phyloP scores from a whole-genome alignment of 2,329 filamentous ascomycete species.

The Nemania sp. region DNA sequence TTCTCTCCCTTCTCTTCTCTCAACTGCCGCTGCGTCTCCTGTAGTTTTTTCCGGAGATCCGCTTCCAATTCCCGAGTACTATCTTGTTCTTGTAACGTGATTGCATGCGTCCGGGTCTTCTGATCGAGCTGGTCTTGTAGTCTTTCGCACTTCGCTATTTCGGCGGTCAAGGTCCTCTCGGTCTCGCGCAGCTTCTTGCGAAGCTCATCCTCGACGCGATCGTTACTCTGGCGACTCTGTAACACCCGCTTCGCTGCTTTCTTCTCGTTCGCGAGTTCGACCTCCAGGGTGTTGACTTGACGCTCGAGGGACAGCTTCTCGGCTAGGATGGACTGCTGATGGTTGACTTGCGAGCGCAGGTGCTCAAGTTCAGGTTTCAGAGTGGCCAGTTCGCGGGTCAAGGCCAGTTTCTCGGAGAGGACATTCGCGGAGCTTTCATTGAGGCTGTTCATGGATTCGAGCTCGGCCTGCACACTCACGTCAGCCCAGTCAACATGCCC shows the following conservation, averaged over 20 bases:
- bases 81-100: slow-evolving; percentile 40
- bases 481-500: slow-evolving; percentile 25
- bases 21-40: slow-evolving; percentile 38
- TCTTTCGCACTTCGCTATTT: slow-evolving; percentile 40
- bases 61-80: slow-evolving; percentile 40
- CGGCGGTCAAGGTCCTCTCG: slow-evolving; percentile 40
- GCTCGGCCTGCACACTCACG: slow-evolving; percentile 61
- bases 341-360: slow-evolving; percentile 56
- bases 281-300: slow-evolving; percentile 75
- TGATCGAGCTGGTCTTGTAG: slow-evolving; percentile 42
- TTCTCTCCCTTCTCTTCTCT: slow-evolving; percentile 40
- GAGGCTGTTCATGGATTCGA: slow-evolving; percentile 68
- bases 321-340: slow-evolving; percentile 70
- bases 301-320: slow-evolving; percentile 82
- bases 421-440: slow-evolving; percentile 72
- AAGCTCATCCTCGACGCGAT: slow-evolving; percentile 47
- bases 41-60: slow-evolving; percentile 41
- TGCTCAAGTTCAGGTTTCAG: slow-evolving; percentile 62
- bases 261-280: slow-evolving; percentile 82
- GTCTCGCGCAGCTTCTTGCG: slow-evolving; percentile 48
- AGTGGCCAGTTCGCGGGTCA: slow-evolving; percentile 56
- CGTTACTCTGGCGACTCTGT: slow-evolving; percentile 49
- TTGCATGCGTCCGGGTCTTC: slow-evolving; percentile 38
- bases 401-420: slow-evolving; percentile 61
- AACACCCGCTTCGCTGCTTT: slow-evolving; percentile 65